Base-by-base conservation (phyloP, 495 filamentous ascomycete genomes). In the Hyaloscypha variabilis region DNA sequence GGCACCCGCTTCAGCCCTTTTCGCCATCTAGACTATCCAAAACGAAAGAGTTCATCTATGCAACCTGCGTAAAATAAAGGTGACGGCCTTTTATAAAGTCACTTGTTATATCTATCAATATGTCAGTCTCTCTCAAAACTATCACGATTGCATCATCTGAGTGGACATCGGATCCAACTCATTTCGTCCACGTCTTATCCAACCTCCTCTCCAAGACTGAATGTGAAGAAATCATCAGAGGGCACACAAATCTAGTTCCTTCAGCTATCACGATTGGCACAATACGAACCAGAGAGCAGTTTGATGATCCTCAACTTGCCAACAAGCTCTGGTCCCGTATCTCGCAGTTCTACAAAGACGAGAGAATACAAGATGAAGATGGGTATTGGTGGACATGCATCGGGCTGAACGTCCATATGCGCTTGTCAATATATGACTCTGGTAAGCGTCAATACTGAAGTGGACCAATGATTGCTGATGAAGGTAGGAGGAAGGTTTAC, bases 261-360 rank as follows among this genome's bases (percentile, higher is more conserved):
- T 67, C 64, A 39, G 62, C 62, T 25, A 17, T 67, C 10, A 62
- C 64, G 3, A 17, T 50, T 11, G 51, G 49, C 3, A 67, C 64
- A 21, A 50, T 67, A 46, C 64, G 58, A 2, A 61, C 58, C 14
- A 42, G 58, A 23, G 64, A 59, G 39, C 29, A 39, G 13, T 61
- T 66, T 25, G 50, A 60, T n/a, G 64, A 65, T 25, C 8, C 2
- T 4, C 30, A 11, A 1, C 29, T 66, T 29, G 64, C 64, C n/a
- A 10, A 4, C 8, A 25, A 39, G 11, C 25, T 61, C 5, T 60
- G 64, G 58, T 60, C 57, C 6, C 11, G 64, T 3, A 54, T 66
- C 8, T 31, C 29, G 30, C n/a, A 49, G 8, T 65, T 65, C 49
- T 65, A 65, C 49, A 24, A 26, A 10, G 54, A 52, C 17, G 24